Evolutionary conservation across 2,329 filamentous ascomycete species (phyloP).

Genomic region (Paecilomyces dactylethromorphus): DNA sequence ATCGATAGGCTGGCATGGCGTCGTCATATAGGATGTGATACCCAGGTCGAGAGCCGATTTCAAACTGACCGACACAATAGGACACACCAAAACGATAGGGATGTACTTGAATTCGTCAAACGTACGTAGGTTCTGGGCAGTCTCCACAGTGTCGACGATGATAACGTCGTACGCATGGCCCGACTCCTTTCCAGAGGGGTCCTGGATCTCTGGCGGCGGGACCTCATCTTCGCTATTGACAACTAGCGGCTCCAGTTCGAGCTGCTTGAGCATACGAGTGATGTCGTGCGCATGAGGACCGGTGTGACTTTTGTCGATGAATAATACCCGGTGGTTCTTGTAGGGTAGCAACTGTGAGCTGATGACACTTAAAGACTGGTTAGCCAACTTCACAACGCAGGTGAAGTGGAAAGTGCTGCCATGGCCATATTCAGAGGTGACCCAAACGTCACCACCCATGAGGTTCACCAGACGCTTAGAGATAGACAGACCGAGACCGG

Average conservation of each 20-base stretch:
- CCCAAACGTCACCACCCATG: slow-evolving; percentile 93
- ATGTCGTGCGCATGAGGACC: slow-evolving; percentile 68
- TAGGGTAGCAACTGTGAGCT: slow-evolving; percentile 72
- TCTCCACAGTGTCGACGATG: slow-evolving; percentile 83
- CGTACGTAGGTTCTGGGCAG: slow-evolving; percentile 68
- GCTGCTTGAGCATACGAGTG: slow-evolving; percentile 61
- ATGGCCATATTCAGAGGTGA: slow-evolving; percentile 77
- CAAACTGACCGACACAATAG: slow-evolving; percentile 76
- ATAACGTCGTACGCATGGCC: slow-evolving; percentile 76
- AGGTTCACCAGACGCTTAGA: slow-evolving; percentile 87
- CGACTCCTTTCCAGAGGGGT: slow-evolving; percentile 41
- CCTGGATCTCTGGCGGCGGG: slow-evolving; percentile 43
- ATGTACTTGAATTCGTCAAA: slow-evolving; percentile 93
- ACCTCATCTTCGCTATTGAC: slow-evolving; percentile 63
- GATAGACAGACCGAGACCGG: slow-evolving; percentile 87
- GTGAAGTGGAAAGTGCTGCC: slow-evolving; percentile 94
- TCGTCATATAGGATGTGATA: slow-evolving; percentile 95
- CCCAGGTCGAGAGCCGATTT: slow-evolving; percentile 87
- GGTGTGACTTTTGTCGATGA: slow-evolving; percentile 79
- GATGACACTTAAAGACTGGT: slow-evolving; percentile 65
- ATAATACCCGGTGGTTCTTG: slow-evolving; percentile 79
- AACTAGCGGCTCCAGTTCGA: slow-evolving; percentile 72
- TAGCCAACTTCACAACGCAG: slow-evolving; percentile 74
- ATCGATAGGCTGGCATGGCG: slow-evolving; percentile 83
- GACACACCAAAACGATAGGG: slow-evolving; percentile 83